A percentile compares a stretch with the other conserved stretches of the same genome.
phyloP scores from a whole-genome alignment of 1,139 yeast species.

The Tardiomyces depauwii region DNA sequence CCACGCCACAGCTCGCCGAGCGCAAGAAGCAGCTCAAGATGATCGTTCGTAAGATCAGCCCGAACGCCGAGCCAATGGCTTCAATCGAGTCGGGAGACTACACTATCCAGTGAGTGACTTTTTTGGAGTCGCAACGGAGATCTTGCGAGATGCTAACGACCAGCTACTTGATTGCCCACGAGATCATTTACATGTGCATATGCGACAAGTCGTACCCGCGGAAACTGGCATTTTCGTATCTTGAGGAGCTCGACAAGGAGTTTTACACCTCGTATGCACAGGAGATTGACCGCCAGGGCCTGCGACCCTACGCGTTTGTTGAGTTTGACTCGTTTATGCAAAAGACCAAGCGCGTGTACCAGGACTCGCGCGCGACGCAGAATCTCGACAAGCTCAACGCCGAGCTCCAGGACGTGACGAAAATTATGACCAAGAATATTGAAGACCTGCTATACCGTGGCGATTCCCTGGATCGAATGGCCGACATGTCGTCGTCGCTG shows the following conservation, averaged over 20 bases:
- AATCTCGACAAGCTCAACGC: slow-evolving; percentile 77
- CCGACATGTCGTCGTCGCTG: slow-evolving; percentile 73
- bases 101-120: slow-evolving; percentile 43
- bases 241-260: slow-evolving; percentile 72
- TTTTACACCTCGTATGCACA: slow-evolving; percentile 69
- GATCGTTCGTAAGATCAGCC: slow-evolving; percentile 63
- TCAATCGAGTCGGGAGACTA: slow-evolving; percentile 69
- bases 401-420: slow-evolving; percentile 86
- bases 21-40: slow-evolving; percentile 81
- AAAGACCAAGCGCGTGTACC: slow-evolving; percentile 80
- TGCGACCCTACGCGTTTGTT: slow-evolving; percentile 84
- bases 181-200: slow-evolving; percentile 66
- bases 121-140: too few species aligned
- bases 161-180: slow-evolving; percentile 46
- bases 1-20: slow-evolving; percentile 39
- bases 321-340: slow-evolving; percentile 75
- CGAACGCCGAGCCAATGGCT: slow-evolving; percentile 76
- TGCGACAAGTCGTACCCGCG: slow-evolving; percentile 75
- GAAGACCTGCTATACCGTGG: slow-evolving; percentile 93
- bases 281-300: slow-evolving; percentile 50
- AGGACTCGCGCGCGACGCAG: slow-evolving; percentile 82
- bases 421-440: slow-evolving; percentile 91
- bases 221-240: slow-evolving; percentile 78
- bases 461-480: slow-evolving; percentile 83
- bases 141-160: slow-evolving; percentile 8